Conservation (phyloP, 805 yeast species). For the Dipodascopsis uninucleata region DNA sequence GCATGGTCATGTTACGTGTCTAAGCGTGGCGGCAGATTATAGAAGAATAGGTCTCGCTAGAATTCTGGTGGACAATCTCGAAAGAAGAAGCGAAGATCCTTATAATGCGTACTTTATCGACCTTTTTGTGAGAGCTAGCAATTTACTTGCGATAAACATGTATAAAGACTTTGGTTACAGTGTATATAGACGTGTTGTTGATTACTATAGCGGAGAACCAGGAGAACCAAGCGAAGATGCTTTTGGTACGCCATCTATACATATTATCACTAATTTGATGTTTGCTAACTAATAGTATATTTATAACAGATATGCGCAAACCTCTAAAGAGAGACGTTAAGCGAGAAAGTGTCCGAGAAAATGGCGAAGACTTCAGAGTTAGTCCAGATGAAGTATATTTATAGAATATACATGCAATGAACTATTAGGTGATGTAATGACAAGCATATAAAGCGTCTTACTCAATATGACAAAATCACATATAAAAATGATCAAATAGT, state of each 20-base stretch:
- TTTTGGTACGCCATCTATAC: constrained; percentile 52
- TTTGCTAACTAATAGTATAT: background rate
- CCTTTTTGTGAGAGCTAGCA: constrained; percentile 85
- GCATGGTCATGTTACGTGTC: constrained; percentile 97
- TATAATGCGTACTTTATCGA: constrained; percentile 82
- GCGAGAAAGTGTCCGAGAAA: constrained; percentile 31
- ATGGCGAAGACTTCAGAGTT: constrained; percentile 30
- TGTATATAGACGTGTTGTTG: constrained; percentile 80
- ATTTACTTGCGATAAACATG: constrained; percentile 69
- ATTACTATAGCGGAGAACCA: constrained; percentile 62
- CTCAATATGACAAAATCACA: no score
- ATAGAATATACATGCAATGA: constrained; percentile 2
- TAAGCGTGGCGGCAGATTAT: constrained; percentile 78
- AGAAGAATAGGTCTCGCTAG: constrained; percentile 85
- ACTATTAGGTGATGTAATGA: no score
- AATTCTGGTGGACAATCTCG: constrained; percentile 67
- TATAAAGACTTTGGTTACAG: constrained; percentile 85
- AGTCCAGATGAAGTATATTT: constrained; percentile 28
- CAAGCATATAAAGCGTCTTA: no score
- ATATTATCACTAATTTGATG: background rate
- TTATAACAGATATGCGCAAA: constrained; percentile 39
- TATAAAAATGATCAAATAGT: no score
- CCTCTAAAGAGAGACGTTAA: constrained; percentile 38
- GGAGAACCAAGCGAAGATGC: constrained; percentile 69
- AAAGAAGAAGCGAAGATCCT: constrained; percentile 64